phyloP scores from a whole-genome alignment of 371 early-diverging fungal species.

The Neoconidiobolus thromboides region DNA sequence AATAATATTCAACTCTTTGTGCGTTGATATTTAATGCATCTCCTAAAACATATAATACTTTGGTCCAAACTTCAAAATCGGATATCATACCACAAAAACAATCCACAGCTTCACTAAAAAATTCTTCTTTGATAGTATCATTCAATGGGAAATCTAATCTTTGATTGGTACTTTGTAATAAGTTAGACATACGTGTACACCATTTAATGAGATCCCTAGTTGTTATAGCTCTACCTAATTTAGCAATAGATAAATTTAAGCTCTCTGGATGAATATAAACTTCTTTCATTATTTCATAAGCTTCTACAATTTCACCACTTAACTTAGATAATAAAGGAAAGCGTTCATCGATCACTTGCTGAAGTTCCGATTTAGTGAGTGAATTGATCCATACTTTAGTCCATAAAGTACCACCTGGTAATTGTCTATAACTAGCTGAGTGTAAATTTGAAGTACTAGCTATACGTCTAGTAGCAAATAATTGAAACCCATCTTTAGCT shows the following conservation, averaged over 20 bases:
- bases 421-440: slow-evolving; percentile 22
- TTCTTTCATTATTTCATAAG: slow-evolving; percentile 33
- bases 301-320: slow-evolving; percentile 30
- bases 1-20: slow-evolving; percentile 47
- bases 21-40: slow-evolving; percentile 46
- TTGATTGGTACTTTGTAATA: slow-evolving; percentile 12
- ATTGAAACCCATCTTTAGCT: slow-evolving; percentile 81
- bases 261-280: slow-evolving; percentile 33
- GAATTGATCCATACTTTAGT: slow-evolving; percentile 48
- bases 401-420: slow-evolving; percentile 58
- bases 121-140: slow-evolving; percentile 23
- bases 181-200: slow-evolving; percentile 46
- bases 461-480: slow-evolving; percentile 82
- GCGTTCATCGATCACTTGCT: slow-evolving; percentile 31
- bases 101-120: slow-evolving; percentile 75
- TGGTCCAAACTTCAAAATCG: slow-evolving; percentile 37
- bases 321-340: slow-evolving; percentile 28
- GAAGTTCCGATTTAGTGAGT: slow-evolving; percentile 38
- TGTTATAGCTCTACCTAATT: slow-evolving; percentile 34
- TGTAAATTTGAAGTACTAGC: slow-evolving; percentile 17
- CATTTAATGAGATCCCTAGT: slow-evolving; percentile 69
- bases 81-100: slow-evolving; percentile 73
- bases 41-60: slow-evolving; percentile 41
- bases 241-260: slow-evolving; percentile 22
- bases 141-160: slow-evolving; percentile 17